A percentile compares a stretch with the other conserved stretches of the same genome.
Evolutionary conservation across 345 rosid genomes (phyloP).

Genomic region (Jatropha curcas): DNA sequence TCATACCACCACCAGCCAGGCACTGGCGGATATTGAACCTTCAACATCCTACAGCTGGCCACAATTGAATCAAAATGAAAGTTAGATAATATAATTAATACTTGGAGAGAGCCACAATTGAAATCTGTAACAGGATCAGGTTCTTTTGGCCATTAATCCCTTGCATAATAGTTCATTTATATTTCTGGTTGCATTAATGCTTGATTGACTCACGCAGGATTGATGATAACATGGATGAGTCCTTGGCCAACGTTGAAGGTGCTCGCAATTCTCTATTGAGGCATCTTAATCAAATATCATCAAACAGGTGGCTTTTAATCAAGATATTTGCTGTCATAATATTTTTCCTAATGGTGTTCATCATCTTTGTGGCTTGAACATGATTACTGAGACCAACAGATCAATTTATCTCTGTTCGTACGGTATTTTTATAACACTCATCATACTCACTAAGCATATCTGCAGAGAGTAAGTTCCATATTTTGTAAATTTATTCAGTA

Average conservation of each 20-base stretch:
- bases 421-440: background rate
- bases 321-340: conserved; percentile 79
- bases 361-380: conserved; percentile 72
- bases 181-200: background rate
- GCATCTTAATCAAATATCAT: conserved; percentile 75
- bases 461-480: background rate
- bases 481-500: conserved; percentile 27
- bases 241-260: conserved; percentile 79
- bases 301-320: conserved; percentile 93
- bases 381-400: background rate
- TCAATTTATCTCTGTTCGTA: background rate
- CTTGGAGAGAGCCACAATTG: background rate
- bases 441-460: conserved; percentile 10
- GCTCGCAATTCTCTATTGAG: conserved; percentile 72
- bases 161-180: background rate
- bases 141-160: background rate
- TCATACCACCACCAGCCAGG: background rate
- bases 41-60: background rate
- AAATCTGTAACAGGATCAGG: background rate
- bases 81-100: background rate
- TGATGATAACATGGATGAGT: conserved; percentile 91
- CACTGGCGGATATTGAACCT: background rate
- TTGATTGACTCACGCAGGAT: conserved; percentile 53
- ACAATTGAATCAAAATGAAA: background rate
- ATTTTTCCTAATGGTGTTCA: conserved; percentile 60